phyloP scores from a whole-genome alignment of 164 flowering plant species.

The Umbilicus rupestris region DNA sequence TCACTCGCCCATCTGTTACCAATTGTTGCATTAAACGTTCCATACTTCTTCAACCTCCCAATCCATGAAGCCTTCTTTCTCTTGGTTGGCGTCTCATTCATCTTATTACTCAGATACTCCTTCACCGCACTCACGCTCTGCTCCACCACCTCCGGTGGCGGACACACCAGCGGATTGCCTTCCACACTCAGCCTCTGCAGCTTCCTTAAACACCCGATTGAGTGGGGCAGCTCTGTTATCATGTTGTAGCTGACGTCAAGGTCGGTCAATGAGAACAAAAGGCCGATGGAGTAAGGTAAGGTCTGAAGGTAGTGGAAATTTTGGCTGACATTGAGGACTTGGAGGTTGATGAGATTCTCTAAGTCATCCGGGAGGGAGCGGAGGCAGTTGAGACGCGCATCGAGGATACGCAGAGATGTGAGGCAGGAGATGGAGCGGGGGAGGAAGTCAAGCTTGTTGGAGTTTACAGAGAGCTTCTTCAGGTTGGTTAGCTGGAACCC shows the following conservation, averaged over 20 bases:
- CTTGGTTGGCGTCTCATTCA: conserved; percentile 23
- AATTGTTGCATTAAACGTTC: conserved; percentile 39
- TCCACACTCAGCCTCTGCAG: conserved; percentile 60
- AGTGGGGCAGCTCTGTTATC: conserved; percentile 48
- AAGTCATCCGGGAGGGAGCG: conserved; percentile 67
- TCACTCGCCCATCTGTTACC: not conserved
- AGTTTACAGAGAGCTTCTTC: conserved; percentile 65
- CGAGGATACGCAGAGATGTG: conserved; percentile 51
- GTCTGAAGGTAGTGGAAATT: conserved; percentile 68
- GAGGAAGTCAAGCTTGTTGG: conserved; percentile 63
- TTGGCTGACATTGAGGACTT: conserved; percentile 73
- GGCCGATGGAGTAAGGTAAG: conserved; percentile 79
- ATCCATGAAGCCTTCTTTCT: conserved; percentile 51
- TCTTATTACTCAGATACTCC: conserved; percentile 51
- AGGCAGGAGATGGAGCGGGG: conserved; percentile 63
- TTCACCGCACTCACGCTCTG: conserved; percentile 46
- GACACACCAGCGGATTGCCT: conserved; percentile 78
- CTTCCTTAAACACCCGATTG: conserved; percentile 60
- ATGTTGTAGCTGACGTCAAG: conserved; percentile 82
- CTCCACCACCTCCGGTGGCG: conserved; percentile 62
- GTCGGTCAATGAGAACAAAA: conserved; percentile 61
- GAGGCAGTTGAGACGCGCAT: conserved; percentile 84
- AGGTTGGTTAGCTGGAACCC: conserved; percentile 75
- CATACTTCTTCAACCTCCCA: conserved; percentile 41
- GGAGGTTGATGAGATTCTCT: conserved; percentile 69